These are phyloP conservation scores for Podospora didyma DNA, from an alignment of 495 filamentous ascomycete species.

Conservation along the genomic window DNA sequence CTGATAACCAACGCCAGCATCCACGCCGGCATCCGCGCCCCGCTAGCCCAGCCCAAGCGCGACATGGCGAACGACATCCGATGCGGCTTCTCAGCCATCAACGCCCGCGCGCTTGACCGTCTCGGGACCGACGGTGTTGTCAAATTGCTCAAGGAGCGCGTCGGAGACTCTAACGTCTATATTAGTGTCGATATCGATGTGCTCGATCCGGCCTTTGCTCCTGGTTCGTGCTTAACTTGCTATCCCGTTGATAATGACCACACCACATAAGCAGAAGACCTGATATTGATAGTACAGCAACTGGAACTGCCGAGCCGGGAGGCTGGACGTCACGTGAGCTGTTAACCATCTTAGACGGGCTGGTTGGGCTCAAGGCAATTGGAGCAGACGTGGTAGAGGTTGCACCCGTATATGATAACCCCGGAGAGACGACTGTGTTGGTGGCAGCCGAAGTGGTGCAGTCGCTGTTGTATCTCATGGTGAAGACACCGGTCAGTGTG, in stretches of 20 bases:
- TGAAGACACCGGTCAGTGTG: too few species aligned
- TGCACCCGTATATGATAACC: conserved; percentile 62
- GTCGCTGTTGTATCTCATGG: too few species aligned
- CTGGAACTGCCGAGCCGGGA: conserved; percentile 82
- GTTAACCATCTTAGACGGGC: conserved; percentile 40
- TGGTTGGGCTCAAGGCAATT: conserved; percentile 69
- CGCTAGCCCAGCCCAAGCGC: conserved; percentile 57
- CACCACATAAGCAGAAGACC: not conserved
- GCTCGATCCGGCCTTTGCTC: conserved; percentile 66
- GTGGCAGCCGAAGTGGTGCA: too few species aligned
- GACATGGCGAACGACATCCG: conserved; percentile 82
- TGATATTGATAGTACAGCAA: conserved; percentile 50
- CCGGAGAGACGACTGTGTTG: too few species aligned
- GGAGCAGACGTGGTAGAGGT: conserved; percentile 80
- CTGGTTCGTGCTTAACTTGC: conserved; percentile 32
- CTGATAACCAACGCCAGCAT: conserved; percentile 78
- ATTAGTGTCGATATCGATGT: conserved; percentile 87
- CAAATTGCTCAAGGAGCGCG: conserved; percentile 66
- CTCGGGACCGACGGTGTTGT: conserved; percentile 71
- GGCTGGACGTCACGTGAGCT: conserved; percentile 81
- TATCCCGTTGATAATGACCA: not conserved
- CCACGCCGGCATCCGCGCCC: conserved; percentile 81
- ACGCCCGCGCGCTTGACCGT: conserved; percentile 75
- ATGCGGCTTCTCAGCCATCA: conserved; percentile 78
- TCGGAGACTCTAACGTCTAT: conserved; percentile 74